Percentiles rank a stretch among this genome's conserved stretches.
These are phyloP conservation scores for Aspergillus luchuensis DNA, from an alignment of 2,329 filamentous ascomycete genomes.

Conservation along the genomic window DNA sequence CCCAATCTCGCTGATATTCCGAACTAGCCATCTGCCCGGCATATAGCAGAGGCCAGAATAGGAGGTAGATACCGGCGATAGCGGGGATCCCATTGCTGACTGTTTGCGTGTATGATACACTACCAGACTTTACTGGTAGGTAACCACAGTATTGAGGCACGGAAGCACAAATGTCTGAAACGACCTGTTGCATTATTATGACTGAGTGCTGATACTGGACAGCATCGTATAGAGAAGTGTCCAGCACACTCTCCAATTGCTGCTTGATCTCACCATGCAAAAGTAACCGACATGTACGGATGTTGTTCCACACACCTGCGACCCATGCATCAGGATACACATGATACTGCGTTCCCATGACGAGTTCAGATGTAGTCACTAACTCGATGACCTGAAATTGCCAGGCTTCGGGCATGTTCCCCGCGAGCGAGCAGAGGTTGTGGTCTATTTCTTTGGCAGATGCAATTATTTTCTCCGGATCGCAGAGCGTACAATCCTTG, in stretches of 20 bases:
- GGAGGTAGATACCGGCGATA: slow-evolving; percentile 15
- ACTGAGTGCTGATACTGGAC: background rate
- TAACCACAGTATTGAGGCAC: slow-evolving; percentile 4
- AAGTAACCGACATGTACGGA: slow-evolving; percentile 17
- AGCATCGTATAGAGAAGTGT: background rate
- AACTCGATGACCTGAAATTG: background rate
- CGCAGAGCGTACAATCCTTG: background rate
- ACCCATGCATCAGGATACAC: slow-evolving; percentile 19
- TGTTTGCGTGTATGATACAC: background rate
- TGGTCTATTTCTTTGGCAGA: background rate
- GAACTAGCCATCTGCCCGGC: slow-evolving; percentile 9
- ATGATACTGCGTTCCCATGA: slow-evolving; percentile 8
- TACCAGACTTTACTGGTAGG: background rate
- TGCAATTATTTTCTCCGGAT: background rate
- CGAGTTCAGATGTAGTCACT: background rate
- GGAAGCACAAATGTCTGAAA: slow-evolving; percentile 4
- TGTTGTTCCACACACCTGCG: slow-evolving; percentile 18
- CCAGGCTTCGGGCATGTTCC: background rate
- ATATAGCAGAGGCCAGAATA: slow-evolving; percentile 18
- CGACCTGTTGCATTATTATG: background rate
- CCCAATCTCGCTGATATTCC: slow-evolving; percentile 11
- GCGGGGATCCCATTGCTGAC: slow-evolving; percentile 5
- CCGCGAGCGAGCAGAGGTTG: background rate
- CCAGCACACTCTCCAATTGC: background rate
- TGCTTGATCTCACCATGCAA: slow-evolving; percentile 15